Evolutionary conservation across 78 protist genomes (phyloP).

Genomic region (Emiliania huxleyi): DNA sequence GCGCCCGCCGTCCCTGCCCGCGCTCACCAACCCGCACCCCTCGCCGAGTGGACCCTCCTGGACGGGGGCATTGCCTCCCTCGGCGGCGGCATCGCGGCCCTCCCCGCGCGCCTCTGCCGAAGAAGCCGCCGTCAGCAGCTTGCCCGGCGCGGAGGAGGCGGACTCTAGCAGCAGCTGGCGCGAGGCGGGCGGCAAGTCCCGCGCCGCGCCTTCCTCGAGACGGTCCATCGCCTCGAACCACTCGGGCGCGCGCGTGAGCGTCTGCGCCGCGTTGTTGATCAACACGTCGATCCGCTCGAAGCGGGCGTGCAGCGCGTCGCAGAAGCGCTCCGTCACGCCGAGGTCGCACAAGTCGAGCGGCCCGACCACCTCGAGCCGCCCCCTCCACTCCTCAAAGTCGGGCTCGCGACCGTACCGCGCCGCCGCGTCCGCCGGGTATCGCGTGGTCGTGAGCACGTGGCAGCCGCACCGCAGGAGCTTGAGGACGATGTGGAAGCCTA

Average conservation of each 20-base stretch:
- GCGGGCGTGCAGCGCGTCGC: not conserved
- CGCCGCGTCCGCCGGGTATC: constrained; percentile 63
- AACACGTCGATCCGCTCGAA: constrained; percentile 61
- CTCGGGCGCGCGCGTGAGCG: constrained; percentile 59
- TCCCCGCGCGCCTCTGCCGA: too few relatives aligned
- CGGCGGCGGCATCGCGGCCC: too few relatives aligned
- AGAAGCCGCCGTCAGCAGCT: too few relatives aligned
- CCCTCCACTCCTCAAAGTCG: not conserved
- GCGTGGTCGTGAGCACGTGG: constrained; percentile 64
- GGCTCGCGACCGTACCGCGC: constrained; percentile 25
- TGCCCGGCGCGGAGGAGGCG: too few relatives aligned
- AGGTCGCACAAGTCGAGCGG: constrained; percentile 59
- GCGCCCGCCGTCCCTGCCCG: too few relatives aligned
- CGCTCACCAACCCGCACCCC: too few relatives aligned
- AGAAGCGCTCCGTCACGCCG: constrained; percentile 44
- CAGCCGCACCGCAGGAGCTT: constrained; percentile 54
- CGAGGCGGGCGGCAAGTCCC: not conserved
- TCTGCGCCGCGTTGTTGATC: constrained; percentile 79
- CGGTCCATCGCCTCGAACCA: not conserved
- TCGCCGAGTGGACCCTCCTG: too few relatives aligned
- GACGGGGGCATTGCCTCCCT: too few relatives aligned
- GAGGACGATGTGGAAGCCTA: too few relatives aligned
- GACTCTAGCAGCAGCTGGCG: too few relatives aligned
- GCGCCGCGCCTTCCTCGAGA: not conserved
- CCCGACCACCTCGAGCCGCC: constrained; percentile 49